phyloP scores from a whole-genome alignment of 768 basidiomycete species.

The Russula sp. region DNA sequence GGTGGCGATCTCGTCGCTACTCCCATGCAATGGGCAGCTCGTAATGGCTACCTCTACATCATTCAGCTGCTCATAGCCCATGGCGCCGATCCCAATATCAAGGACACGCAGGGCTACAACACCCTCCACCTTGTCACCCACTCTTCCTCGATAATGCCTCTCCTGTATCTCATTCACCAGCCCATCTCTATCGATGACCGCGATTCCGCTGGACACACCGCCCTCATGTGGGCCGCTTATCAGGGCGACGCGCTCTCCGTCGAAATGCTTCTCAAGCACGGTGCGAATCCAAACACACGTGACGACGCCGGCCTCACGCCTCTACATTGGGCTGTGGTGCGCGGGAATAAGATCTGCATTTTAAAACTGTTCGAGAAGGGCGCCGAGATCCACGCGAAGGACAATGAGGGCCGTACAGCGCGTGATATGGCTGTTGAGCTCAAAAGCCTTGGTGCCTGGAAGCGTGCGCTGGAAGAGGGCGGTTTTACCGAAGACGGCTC shows the following conservation, averaged over 20 bases:
- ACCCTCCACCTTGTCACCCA: conserved; percentile 93
- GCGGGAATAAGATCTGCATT: conserved; percentile 88
- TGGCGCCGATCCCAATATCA: conserved; percentile 88
- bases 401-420: conserved; percentile 81
- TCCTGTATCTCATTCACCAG: conserved; percentile 89
- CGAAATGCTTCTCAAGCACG: conserved; percentile 83
- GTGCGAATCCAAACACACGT: conserved; percentile 70
- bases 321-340: conserved; percentile 96
- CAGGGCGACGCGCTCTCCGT: conserved; percentile 97
- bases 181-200: conserved; percentile 88
- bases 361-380: conserved; percentile 82
- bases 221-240: conserved; percentile 98
- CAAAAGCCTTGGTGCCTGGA: conserved; percentile 88
- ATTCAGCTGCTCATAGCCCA: conserved; percentile 88
- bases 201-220: conserved; percentile 90
- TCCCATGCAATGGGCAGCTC: conserved; percentile 97
- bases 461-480: conserved; percentile 83
- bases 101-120: conserved; percentile 95
- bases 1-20: conserved; percentile 95
- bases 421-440: conserved; percentile 93
- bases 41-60: conserved; percentile 94
- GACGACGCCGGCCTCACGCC: conserved; percentile 86
- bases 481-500: conserved; percentile 76
- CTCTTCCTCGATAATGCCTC: conserved; percentile 90
- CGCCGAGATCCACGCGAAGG: conserved; percentile 75